Percentiles rank a stretch among this genome's conserved stretches.
Conservation (phyloP, 495 filamentous ascomycete species). For the Pseudoneurospora amorphoporcata region DNA sequence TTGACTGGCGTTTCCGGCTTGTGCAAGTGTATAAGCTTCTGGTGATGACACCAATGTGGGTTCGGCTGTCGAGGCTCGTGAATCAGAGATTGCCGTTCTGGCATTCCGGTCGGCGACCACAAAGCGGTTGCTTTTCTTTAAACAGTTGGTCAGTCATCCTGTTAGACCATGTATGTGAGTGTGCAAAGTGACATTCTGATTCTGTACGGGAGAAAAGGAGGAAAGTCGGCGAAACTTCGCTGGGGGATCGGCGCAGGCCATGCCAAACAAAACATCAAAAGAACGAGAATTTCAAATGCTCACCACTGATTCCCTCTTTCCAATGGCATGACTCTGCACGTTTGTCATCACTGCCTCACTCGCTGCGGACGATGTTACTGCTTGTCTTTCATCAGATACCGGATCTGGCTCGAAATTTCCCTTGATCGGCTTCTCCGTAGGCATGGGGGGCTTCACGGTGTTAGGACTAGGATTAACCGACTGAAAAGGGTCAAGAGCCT, state of each 20-base stretch:
- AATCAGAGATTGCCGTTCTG: conserved; percentile 3
- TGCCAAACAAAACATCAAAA: neutral
- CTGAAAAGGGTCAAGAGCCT: neutral
- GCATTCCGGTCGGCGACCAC: conserved; percentile 17
- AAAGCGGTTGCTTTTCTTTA: conserved; percentile 17
- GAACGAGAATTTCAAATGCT: neutral
- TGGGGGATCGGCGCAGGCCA: neutral
- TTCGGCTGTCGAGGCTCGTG: neutral
- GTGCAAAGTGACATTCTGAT: neutral
- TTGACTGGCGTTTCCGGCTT: neutral
- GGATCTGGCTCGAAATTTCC: neutral
- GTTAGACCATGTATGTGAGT: neutral
- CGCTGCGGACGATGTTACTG: neutral
- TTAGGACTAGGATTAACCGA: neutral
- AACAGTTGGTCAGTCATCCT: neutral
- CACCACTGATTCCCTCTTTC: conserved; percentile 12
- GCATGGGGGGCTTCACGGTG: neutral
- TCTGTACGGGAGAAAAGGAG: neutral
- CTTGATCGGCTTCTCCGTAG: neutral
- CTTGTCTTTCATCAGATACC: neutral
- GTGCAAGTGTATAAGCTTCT: neutral
- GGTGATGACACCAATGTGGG: neutral
- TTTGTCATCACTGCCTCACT: neutral
- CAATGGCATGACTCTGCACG: neutral
- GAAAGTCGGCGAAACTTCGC: neutral